Conservation (phyloP, 2,329 filamentous ascomycete species). For the Xylogone sp. region DNA sequence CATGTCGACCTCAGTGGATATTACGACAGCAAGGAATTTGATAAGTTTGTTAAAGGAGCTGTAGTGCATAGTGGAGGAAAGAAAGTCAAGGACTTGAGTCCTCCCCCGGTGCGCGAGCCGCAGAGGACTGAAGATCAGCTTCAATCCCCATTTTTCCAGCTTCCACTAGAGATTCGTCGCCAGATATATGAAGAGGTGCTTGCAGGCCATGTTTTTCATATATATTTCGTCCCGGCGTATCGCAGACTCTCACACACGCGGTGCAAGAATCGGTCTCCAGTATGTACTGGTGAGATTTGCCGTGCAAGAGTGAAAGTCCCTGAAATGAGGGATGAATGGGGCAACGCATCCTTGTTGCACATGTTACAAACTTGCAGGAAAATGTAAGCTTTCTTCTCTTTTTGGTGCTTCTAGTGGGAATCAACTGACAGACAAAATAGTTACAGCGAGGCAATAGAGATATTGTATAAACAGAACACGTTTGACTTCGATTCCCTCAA, state of each 20-base stretch:
- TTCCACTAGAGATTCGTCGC: slow-evolving; percentile 8
- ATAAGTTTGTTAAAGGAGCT: background rate
- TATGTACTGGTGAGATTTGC: background rate
- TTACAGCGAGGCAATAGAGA: slow-evolving; percentile 13
- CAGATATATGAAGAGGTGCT: slow-evolving; percentile 12
- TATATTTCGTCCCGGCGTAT: slow-evolving; percentile 7
- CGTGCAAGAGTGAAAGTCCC: slow-evolving; percentile 3
- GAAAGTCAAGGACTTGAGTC: background rate
- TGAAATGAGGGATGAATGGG: slow-evolving; percentile 8
- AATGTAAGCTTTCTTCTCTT: slow-evolving; percentile 7
- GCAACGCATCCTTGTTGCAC: slow-evolving; percentile 4
- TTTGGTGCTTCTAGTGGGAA: background rate
- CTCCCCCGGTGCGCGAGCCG: background rate
- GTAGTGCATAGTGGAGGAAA: background rate
- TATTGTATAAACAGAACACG: slow-evolving; percentile 9
- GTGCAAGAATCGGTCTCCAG: slow-evolving; percentile 2
- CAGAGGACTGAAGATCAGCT: slow-evolving; percentile 4
- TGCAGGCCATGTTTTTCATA: slow-evolving; percentile 10
- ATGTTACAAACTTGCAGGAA: slow-evolving; percentile 10
- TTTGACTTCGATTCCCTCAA: slow-evolving; percentile 11
- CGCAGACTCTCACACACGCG: slow-evolving; percentile 6
- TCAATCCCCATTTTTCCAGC: slow-evolving; percentile 6
- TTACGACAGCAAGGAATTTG: background rate
- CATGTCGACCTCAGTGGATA: background rate
- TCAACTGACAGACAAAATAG: slow-evolving; percentile 2